A percentile compares a stretch with the other conserved stretches of the same genome.
These are phyloP conservation scores for Microbotryum scabiosae DNA, from an alignment of 1,284 basidiomycete genomes.

Conservation along the genomic window DNA sequence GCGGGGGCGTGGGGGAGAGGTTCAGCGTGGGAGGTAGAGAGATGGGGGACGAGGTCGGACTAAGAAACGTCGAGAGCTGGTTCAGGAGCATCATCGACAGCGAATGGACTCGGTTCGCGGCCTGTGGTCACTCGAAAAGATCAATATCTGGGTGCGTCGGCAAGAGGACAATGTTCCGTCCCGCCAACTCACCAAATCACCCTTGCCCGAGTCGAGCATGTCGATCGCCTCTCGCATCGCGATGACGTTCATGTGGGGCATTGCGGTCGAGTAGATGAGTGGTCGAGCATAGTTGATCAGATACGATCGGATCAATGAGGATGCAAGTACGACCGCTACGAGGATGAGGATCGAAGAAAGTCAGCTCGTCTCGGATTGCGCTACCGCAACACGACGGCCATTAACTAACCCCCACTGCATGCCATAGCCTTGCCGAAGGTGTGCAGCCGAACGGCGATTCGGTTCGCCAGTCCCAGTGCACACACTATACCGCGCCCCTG, in stretches of 20 bases:
- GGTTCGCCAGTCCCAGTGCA: constrained; percentile 51
- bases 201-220: constrained; percentile 59
- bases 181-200: constrained; percentile 46
- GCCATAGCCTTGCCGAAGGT: constrained; percentile 63
- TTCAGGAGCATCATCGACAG: constrained; percentile 26
- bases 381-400: too few species aligned
- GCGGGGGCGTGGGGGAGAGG: constrained; percentile 15
- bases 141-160: neutral
- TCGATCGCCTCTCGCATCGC: constrained; percentile 70
- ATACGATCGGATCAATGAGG: constrained; percentile 64
- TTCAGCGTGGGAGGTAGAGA: constrained; percentile 4
- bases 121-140: constrained; percentile 36
- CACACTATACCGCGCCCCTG: constrained; percentile 52
- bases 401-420: constrained; percentile 62
- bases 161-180: neutral
- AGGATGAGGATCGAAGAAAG: neutral
- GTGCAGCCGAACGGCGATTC: constrained; percentile 48
- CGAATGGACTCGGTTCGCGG: constrained; percentile 40
- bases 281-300: constrained; percentile 87
- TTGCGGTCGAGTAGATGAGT: constrained; percentile 78
- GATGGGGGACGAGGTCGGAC: constrained; percentile 33
- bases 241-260: constrained; percentile 64
- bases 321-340: constrained; percentile 69
- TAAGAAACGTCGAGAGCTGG: constrained; percentile 10
- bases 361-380: constrained; percentile 34